These are phyloP conservation scores for Eucalyptus cloeziana DNA, from an alignment of 345 rosid species.

Conservation along the genomic window DNA sequence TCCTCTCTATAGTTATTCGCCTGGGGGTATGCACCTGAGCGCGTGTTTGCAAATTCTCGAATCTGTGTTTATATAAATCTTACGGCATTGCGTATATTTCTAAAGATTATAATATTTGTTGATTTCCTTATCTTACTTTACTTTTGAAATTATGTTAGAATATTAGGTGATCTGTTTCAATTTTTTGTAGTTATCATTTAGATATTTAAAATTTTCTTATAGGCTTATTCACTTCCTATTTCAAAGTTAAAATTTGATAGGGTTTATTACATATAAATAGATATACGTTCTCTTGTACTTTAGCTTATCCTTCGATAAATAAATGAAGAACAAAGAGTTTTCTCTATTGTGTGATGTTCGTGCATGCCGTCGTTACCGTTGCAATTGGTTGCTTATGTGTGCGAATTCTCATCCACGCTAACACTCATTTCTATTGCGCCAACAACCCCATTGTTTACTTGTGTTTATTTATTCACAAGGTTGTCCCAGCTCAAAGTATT, in stretches of 20 bases:
- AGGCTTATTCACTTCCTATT: not conserved
- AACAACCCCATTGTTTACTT: not conserved
- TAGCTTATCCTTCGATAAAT: not conserved
- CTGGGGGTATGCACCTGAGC: not conserved
- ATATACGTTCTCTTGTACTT: not conserved
- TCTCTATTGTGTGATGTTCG: not conserved
- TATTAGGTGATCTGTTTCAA: not conserved
- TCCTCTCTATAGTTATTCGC: not conserved
- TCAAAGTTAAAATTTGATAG: not conserved
- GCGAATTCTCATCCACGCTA: not conserved
- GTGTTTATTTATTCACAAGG: not conserved
- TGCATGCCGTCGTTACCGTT: not conserved
- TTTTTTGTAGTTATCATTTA: not conserved
- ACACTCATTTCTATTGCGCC: not conserved
- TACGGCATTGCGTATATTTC: not conserved
- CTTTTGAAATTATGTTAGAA: not conserved
- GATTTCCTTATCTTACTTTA: not conserved
- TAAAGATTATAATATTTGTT: not conserved
- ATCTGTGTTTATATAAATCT: not conserved
- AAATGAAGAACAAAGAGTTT: not conserved
- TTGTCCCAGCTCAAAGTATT: not conserved
- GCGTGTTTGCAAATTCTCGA: not conserved
- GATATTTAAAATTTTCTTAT: not conserved
- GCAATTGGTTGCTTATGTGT: not conserved
- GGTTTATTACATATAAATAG: not conserved